phyloP scores from a whole-genome alignment of 1,139 yeast genomes.

The Pneumocystis canis region DNA sequence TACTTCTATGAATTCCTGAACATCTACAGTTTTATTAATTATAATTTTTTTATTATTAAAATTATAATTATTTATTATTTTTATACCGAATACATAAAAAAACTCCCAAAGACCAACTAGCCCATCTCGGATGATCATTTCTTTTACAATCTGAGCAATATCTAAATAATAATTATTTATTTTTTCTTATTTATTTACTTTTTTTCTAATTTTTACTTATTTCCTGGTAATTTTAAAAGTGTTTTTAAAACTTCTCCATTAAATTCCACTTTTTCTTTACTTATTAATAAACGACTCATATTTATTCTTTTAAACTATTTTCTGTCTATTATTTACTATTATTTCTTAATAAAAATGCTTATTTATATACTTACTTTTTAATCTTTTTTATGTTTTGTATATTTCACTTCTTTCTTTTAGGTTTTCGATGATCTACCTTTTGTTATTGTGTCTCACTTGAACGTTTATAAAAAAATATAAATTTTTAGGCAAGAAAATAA shows the following conservation, averaged over 20 bases:
- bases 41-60: background rate
- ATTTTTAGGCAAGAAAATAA: too few relatives aligned
- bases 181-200: background rate
- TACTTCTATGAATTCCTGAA: slow-evolving; percentile 85
- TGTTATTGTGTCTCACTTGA: too few relatives aligned
- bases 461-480: too few relatives aligned
- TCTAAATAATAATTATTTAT: background rate
- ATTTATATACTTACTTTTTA: too few relatives aligned
- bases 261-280: slow-evolving; percentile 20
- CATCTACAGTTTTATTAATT: slow-evolving; percentile 33
- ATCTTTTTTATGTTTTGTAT: too few relatives aligned
- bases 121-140: slow-evolving; percentile 90
- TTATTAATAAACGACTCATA: slow-evolving; percentile 1
- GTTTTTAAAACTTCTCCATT: slow-evolving; percentile 60
- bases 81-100: slow-evolving; percentile 56
- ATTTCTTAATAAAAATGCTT: too few relatives aligned
- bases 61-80: background rate
- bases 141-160: slow-evolving; percentile 85
- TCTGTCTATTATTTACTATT: too few relatives aligned
- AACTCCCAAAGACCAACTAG: slow-evolving; percentile 88
- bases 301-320: slow-evolving; percentile 17
- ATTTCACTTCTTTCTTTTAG: too few relatives aligned
- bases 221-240: slow-evolving; percentile 58
- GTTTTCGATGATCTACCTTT: too few relatives aligned
- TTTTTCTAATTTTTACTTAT: slow-evolving; percentile 27